Evolutionary conservation across 2,329 filamentous ascomycete species (phyloP), one percentile per base, ranked within the genome.

Genomic region (Trichoderma sp.): DNA sequence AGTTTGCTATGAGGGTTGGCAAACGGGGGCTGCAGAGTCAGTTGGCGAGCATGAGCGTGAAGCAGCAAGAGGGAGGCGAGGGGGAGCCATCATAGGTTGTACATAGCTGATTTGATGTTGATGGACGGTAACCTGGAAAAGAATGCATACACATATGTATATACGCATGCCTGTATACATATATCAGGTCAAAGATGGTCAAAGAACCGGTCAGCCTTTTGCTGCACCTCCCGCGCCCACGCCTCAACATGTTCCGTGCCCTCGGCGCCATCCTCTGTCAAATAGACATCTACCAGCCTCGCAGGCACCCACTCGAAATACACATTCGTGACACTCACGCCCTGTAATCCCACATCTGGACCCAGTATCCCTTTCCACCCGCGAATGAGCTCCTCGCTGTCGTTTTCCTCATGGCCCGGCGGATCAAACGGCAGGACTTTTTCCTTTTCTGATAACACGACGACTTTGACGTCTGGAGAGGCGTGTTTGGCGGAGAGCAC

Each of bases 11-110:
- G 90, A 86, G 86, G 72, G 86, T 93, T 14, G 86, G 87, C 0
- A 93, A 91, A 80, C 88, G 86, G 73, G 92, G 91, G 0, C 74
- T 93, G 74, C 87, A 88, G 77, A 87, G 86, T 28, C 90, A 93
- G 78, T 77, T 93, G 71, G 80, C 79, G 24, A 79, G 74, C 65
- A 78, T 78, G 28, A 79, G 74, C 68, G 77, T 78, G 77, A 76
- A 76, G 61, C 73, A 75, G 67, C 76, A 75, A 47, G 72, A 75
- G 60, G 73, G 77, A 34, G 74, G 71, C 21, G 74, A 77, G 60
- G 72, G 73, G 8, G 74, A 73, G 21, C 39, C 65, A 21, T 78
- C 58, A 74, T 75, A 65, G 71, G 24, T 9, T 47, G 47, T n/a
- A 36, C n/a, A 18, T 39, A 18, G 14, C 36, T 58, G 14, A 1